phyloP scores from a whole-genome alignment of 202 grass and related monocot genomes.

The Brachypodium distachyon region DNA sequence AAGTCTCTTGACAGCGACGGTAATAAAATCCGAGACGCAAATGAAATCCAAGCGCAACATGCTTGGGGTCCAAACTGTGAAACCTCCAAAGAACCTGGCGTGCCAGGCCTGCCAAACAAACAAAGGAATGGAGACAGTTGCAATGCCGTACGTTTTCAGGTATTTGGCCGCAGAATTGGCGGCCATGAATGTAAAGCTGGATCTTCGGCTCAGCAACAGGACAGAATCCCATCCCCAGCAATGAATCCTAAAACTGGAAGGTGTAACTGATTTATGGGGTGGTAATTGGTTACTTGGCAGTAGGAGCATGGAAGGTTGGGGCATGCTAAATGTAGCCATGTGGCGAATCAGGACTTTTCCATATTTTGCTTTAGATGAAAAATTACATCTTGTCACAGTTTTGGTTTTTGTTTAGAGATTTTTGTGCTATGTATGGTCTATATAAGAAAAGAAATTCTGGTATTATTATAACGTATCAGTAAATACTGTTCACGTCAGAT shows the following conservation, averaged over 20 bases:
- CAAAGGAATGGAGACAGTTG: constrained; percentile 92
- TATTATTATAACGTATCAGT: too few relatives aligned
- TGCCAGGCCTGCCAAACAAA: constrained; percentile 77
- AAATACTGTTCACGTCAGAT: too few relatives aligned
- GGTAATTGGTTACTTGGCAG: background rate
- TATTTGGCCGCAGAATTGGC: constrained; percentile 72
- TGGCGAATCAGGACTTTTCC: background rate
- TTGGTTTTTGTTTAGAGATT: background rate
- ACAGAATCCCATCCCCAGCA: background rate
- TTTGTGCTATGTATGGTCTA: background rate
- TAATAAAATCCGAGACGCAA: constrained; percentile 28
- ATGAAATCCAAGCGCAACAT: constrained; percentile 54
- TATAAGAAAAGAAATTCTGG: too few relatives aligned
- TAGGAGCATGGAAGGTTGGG: background rate
- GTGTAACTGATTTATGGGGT: background rate
- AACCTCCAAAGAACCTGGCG: constrained; percentile 43
- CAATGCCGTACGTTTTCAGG: constrained; percentile 90
- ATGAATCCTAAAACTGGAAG: background rate
- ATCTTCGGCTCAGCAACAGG: constrained; percentile 58
- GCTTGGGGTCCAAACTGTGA: constrained; percentile 49
- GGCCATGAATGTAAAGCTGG: constrained; percentile 89
- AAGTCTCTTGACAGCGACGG: constrained; percentile 53
- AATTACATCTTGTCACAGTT: background rate
- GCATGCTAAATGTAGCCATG: background rate
- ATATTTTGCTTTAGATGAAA: background rate